A percentile compares a stretch with the other conserved stretches of the same genome.
These are phyloP conservation scores for Acmispon strigosus DNA, from an alignment of 306 rosid species.

Conservation along the genomic window DNA sequence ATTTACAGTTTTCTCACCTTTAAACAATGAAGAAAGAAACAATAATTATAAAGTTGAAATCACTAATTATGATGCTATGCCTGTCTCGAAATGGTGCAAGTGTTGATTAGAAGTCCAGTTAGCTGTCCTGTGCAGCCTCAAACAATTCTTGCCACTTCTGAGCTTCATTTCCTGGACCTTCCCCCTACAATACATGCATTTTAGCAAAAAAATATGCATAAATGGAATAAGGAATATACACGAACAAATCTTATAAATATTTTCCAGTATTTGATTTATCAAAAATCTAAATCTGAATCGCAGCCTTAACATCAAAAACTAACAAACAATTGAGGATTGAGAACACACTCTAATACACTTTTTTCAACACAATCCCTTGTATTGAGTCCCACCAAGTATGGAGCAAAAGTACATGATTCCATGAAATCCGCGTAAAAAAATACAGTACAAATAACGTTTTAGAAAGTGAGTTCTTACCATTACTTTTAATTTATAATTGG, in stretches of 20 bases:
- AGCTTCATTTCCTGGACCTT: conserved; percentile 77
- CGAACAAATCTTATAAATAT: not conserved
- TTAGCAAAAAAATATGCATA: conserved; percentile 14
- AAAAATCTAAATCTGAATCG: not conserved
- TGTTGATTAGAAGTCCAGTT: not conserved
- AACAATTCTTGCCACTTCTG: conserved; percentile 73
- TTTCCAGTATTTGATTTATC: not conserved
- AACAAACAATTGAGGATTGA: not conserved
- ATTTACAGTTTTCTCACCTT: not conserved
- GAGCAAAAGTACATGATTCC: too few relatives aligned
- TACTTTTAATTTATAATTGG: too few relatives aligned
- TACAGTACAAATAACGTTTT: too few relatives aligned
- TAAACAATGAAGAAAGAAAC: not conserved
- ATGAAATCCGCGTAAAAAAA: too few relatives aligned
- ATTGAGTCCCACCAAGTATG: too few relatives aligned
- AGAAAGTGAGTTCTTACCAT: too few relatives aligned
- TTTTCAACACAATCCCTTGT: too few relatives aligned
- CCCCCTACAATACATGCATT: conserved; percentile 51
- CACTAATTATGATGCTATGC: not conserved
- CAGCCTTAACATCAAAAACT: not conserved
- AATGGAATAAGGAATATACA: not conserved
- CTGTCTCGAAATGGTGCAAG: not conserved
- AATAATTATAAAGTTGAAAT: not conserved
- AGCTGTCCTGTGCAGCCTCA: conserved; percentile 32
- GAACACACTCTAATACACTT: too few relatives aligned